phyloP scores from a whole-genome alignment of 129 eudicot genomes.

The Tagetes patula region DNA sequence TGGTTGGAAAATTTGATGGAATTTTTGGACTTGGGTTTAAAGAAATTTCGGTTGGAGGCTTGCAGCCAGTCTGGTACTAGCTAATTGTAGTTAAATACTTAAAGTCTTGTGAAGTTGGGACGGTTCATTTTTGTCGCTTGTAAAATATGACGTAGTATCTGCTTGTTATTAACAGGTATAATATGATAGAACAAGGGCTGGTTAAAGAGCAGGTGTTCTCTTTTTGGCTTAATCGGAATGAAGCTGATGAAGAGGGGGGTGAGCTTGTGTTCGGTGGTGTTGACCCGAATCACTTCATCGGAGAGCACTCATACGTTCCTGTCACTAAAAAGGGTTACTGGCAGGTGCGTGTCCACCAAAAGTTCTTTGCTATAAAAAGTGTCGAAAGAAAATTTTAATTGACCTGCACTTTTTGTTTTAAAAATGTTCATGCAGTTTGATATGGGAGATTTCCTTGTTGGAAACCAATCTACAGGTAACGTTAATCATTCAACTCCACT shows the following conservation, averaged over 20 bases:
- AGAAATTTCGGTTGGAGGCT: conserved; percentile 70
- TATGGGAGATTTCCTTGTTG: conserved; percentile 84
- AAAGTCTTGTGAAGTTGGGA: neutral
- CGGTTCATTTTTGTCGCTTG: neutral
- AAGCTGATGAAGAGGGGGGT: conserved; percentile 66
- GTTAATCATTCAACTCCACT: conserved; percentile 1
- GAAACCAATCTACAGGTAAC: conserved; percentile 71
- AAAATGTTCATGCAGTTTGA: conserved; percentile 51
- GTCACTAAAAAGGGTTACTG: conserved; percentile 79
- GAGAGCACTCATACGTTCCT: conserved; percentile 79
- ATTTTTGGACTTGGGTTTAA: conserved; percentile 88
- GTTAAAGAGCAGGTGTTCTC: conserved; percentile 71
- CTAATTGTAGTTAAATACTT: neutral
- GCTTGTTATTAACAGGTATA: conserved; percentile 49
- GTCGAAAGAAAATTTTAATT: neutral
- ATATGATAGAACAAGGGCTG: conserved; percentile 83
- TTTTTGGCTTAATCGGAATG: conserved; percentile 74
- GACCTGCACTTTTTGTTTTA: conserved; percentile 11
- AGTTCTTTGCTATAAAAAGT: neutral
- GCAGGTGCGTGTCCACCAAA: conserved; percentile 55
- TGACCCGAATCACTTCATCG: conserved; percentile 70
- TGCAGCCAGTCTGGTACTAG: conserved; percentile 71
- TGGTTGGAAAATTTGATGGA: conserved; percentile 75
- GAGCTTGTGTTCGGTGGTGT: conserved; percentile 85
- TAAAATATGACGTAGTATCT: neutral